A percentile compares a stretch with the other conserved stretches of the same genome.
Evolutionary conservation across 164 flowering plant genomes (phyloP).

Genomic region (Platanus orientalis): DNA sequence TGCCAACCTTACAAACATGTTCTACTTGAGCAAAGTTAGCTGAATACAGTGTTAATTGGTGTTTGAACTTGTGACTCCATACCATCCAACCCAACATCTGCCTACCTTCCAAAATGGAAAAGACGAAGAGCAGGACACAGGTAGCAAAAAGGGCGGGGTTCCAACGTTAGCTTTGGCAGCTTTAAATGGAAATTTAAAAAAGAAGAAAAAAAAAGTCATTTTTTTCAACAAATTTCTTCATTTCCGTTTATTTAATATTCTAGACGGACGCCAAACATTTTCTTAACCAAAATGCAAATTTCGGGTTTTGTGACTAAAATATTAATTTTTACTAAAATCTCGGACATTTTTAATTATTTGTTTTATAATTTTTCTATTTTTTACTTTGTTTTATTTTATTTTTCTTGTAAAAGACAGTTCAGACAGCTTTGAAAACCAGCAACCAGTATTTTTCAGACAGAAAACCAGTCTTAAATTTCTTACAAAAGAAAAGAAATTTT

Average conservation of each 20-base stretch:
- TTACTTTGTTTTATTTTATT: slow-evolving; percentile 18
- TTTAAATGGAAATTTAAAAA: slow-evolving; percentile 17
- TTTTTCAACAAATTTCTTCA: not conserved
- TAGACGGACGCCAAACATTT: slow-evolving; percentile 52
- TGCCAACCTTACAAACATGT: no score
- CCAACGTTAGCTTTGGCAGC: slow-evolving; percentile 27
- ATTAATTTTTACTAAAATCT: slow-evolving; percentile 13
- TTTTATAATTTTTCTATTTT: slow-evolving; percentile 12
- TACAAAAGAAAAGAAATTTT: not conserved
- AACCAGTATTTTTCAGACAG: slow-evolving; percentile 17
- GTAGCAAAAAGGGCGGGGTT: slow-evolving; percentile 7
- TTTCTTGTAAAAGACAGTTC: slow-evolving; percentile 14
- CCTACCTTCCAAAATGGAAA: no score
- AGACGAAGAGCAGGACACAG: slow-evolving; percentile 8
- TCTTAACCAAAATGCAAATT: slow-evolving; percentile 44
- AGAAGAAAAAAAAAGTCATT: slow-evolving; percentile 1
- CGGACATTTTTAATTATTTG: slow-evolving; percentile 16
- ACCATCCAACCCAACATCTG: no score
- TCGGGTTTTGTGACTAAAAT: slow-evolving; percentile 28
- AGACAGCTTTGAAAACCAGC: slow-evolving; percentile 9
- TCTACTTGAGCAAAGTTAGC: no score
- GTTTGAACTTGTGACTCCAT: no score
- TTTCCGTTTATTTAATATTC: slow-evolving; percentile 8
- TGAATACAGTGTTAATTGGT: no score
- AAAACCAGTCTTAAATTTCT: slow-evolving; percentile 6